These are phyloP conservation scores for Oropetium thomaeum DNA, from an alignment of 176 grass and related monocot genomes.

Conservation along the genomic window DNA sequence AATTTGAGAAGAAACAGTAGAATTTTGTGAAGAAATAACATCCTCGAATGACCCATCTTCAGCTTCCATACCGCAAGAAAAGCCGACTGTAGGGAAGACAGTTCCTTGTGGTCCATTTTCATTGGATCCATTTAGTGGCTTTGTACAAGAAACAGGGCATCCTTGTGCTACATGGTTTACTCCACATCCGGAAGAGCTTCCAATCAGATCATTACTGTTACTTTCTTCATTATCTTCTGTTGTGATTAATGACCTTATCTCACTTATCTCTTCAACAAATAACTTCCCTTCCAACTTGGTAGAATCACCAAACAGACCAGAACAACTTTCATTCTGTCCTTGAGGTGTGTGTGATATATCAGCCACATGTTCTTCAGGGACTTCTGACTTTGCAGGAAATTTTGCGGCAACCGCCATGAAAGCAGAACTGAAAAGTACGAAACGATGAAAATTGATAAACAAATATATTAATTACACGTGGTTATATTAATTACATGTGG, in stretches of 20 bases:
- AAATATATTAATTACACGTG: neutral
- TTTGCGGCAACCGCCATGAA: slow-evolving; percentile 77
- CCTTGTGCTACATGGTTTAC: slow-evolving; percentile 22
- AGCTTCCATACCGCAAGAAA: slow-evolving; percentile 29
- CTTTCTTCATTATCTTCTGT: slow-evolving; percentile 62
- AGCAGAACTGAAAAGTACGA: slow-evolving; percentile 56
- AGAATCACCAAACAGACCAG: slow-evolving; percentile 40
- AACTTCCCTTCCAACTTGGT: slow-evolving; percentile 54
- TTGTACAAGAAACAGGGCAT: slow-evolving; percentile 32
- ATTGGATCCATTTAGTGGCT: slow-evolving; percentile 31
- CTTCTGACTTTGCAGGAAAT: slow-evolving; percentile 52
- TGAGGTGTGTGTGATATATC: slow-evolving; percentile 26
- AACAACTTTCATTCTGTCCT: slow-evolving; percentile 41
- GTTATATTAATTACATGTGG: slow-evolving; percentile 7
- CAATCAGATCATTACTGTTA: slow-evolving; percentile 57
- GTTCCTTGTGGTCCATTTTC: slow-evolving; percentile 37
- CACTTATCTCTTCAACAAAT: slow-evolving; percentile 52
- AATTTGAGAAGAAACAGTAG: slow-evolving; percentile 55
- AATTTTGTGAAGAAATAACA: slow-evolving; percentile 67
- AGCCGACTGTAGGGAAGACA: slow-evolving; percentile 12
- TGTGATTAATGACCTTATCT: slow-evolving; percentile 37
- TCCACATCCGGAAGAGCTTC: slow-evolving; percentile 39
- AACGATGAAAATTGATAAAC: neutral
- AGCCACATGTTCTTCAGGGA: slow-evolving; percentile 16
- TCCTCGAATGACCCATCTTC: slow-evolving; percentile 49